Evolutionary conservation across 164 flowering plant genomes (phyloP), one percentile per base, ranked within the genome.

Genomic region (Aristolochia contorta): DNA sequence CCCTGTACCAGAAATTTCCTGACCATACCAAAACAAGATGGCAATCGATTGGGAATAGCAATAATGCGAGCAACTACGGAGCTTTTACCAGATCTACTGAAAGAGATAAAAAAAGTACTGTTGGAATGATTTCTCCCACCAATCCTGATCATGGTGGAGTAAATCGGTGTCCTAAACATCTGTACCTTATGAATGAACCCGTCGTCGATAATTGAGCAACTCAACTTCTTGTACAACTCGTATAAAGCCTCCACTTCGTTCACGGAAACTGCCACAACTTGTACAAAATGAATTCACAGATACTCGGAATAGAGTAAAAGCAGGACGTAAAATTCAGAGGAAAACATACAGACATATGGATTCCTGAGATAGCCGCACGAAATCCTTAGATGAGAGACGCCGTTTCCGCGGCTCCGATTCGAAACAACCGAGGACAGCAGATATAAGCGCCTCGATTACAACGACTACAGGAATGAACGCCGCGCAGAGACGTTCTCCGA

Each of bases 191-290:
- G 74, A 45, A 89, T 83, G 15, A 84, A 72, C 16, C 92, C 92
- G 59, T 89, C 93, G 41, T 84, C 82, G 37, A 80, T 70, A 16
- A 84, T 76, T 25, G 91, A 80, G 49, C 84, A 75, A 74, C 93
- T 86, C 61, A 86, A 52, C 71, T 84, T 84, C 76, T 79, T 86
- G 60, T 71, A 89, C 12, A 89, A 78, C 73, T 84, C 89, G 59
- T 77, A 70, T 52, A 89, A 72, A 6, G 88, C 91, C 67, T 82
- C 87, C 5, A 89, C 82, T 76, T 89, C 94, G 62, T 67, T 78
- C n/a, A 82, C 83, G 3, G 82, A 77, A 72, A 86, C 91, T 89
- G 82, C 77, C 77, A n/a, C n/a, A 65, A 21, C 19, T 56, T 12
- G 6, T 19, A 53, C 30, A 23, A 16, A 19, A 6, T 20, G 6